Base-by-base conservation (phyloP, 116 monocot species). In the Cymodocea nodosa region DNA sequence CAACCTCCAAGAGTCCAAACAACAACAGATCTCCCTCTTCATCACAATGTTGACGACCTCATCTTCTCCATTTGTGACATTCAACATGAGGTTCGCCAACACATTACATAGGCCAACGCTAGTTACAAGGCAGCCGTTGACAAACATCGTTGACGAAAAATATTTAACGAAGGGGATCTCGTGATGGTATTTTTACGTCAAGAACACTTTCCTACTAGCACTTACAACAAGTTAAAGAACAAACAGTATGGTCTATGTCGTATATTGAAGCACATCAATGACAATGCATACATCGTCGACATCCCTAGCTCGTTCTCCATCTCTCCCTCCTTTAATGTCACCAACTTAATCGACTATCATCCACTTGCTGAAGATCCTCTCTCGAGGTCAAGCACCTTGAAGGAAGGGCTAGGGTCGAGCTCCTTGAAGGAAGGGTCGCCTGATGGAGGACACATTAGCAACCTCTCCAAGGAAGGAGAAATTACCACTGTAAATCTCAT, bases 241-340 rank as follows among this genome's bases (percentile, higher is more conserved):
- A 50, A 20, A 30, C 61, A 62, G 17, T 52, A 4, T 50, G 34
- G 52, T 0, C 54, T 48, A 6, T 65, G 6, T 3, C 8, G 12
- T 6, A 35, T 72, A 14, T 6, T 23, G n/a, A 10, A 50, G n/a
- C 53, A 49, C 16, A 50, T 72, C 56, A 39, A 52, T 48, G 55
- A 23, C 6, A 72, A 72, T 49, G 44, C 56, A 1, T 72, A 72
- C 17, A 35, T 25, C 4, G 24, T 72, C 7, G 44, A 56, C 40
- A 39, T 72, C 52, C 72, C 24, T 22, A 0, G 14, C 5, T 0
- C 17, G 5, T 20, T 59, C 9, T 35, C 4, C 6, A 65, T 72
- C 4, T 65, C 37, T 2, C 4, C 37, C 3, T 44, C 40, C 6
- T 40, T 63, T 15, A 63, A 63, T 63, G 63, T 63, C 2, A 10